Conservation (phyloP, 2,329 filamentous ascomycete genomes). For the Rosellinia necatrix region DNA sequence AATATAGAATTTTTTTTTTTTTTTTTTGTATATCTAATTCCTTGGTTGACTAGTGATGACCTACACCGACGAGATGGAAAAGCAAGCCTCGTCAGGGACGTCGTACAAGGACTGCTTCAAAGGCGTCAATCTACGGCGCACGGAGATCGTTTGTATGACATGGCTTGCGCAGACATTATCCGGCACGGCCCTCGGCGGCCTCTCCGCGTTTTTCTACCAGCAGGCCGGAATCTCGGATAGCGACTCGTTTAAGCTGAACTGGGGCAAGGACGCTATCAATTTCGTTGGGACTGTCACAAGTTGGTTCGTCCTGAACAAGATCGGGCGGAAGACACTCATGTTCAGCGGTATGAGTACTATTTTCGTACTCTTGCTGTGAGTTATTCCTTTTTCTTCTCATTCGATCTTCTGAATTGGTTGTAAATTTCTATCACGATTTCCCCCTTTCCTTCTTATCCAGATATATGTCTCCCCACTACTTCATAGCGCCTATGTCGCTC, state of each 20-base stretch:
- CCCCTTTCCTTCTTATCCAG: background rate
- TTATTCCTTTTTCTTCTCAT: conserved; percentile 30
- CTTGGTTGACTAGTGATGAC: conserved; percentile 42
- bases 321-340: conserved; percentile 48
- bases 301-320: conserved; percentile 46
- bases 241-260: conserved; percentile 41
- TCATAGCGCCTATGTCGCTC: background rate
- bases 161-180: conserved; percentile 42
- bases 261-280: conserved; percentile 46
- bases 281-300: conserved; percentile 48
- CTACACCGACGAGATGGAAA: conserved; percentile 49
- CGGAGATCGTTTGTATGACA: conserved; percentile 43
- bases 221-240: conserved; percentile 41
- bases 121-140: conserved; percentile 45
- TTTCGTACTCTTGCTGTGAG: conserved; percentile 44
- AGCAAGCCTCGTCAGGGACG: conserved; percentile 41
- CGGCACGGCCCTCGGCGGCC: conserved; percentile 41
- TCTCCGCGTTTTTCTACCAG: conserved; percentile 45
- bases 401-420: background rate
- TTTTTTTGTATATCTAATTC: background rate
- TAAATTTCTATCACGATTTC: background rate
- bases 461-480: background rate
- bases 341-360: conserved; percentile 47
- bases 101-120: conserved; percentile 49
- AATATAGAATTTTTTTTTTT: no score